Base-by-base conservation (phyloP, 192 early-diverging fungal species). In the Gonapodya prolifera region DNA sequence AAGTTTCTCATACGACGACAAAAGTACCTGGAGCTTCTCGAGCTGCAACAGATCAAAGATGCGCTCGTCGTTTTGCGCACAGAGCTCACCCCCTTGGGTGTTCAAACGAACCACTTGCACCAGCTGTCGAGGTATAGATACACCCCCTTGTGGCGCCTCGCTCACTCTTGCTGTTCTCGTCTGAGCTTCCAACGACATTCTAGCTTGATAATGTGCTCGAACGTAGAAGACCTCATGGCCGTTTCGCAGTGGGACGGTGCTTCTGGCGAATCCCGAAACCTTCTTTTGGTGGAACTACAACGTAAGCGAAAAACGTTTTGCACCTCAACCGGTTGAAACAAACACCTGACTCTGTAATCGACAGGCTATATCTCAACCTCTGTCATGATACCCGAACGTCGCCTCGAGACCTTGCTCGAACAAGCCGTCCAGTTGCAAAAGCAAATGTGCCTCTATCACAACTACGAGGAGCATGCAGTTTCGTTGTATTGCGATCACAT, bases 1-100 rank as follows among this genome's bases (percentile, higher is more conserved):
- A 83, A 80, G 77, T 96, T 96, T 80, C 83, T 95, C 33, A 87
- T 96, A 75, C 85, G 93, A 71, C 84, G 92, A 70, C 98, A 99
- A 86, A 94, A 95, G 80, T 99, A 91, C 78, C 81, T 98, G 32
- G 98, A 99, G 81, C 81, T 92, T 1, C 78, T 99, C 34, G 94
- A 96, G 83, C 78, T 80, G 1, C 80, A 86, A 45, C 75, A 91
- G 35, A 87, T 90, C 0, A 89, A 92, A 77, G 83, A 86, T 70
- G 97, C 96, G 1, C 79, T 97, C 69, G 70, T 86, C 1, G 85
- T 94, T 1, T 82, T 99, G 31, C 89, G 94, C 45, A 89, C 88
- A 73, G 95, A 98, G 81, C 82, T 98, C 33, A 85, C 91, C 36
- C 88, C 90, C 32, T 82, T 97, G 30, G 86, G 86, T 30, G 83